Percentiles rank a stretch among this genome's conserved stretches.
phyloP scores from a whole-genome alignment of 2,329 filamentous ascomycete species.

The Phialocephala subalpina region DNA sequence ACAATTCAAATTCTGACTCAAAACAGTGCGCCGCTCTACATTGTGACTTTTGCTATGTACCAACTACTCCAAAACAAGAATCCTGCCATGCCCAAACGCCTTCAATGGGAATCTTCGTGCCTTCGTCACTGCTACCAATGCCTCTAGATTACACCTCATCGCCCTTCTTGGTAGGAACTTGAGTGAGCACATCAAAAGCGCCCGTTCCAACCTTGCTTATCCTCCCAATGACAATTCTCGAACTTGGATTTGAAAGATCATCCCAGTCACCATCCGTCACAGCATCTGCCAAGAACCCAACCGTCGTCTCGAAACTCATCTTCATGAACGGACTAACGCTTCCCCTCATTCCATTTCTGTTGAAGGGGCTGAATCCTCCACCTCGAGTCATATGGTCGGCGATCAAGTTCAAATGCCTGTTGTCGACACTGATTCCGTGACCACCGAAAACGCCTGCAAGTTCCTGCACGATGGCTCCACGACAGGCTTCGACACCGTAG shows the following conservation, averaged over 20 bases:
- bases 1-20: background rate
- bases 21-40: background rate
- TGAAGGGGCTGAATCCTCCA: constrained; percentile 90
- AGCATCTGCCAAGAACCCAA: constrained; percentile 92
- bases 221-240: constrained; percentile 86
- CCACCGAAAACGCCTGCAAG: constrained; percentile 84
- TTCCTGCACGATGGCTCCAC: constrained; percentile 86
- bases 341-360: constrained; percentile 84
- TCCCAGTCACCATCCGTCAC: constrained; percentile 91
- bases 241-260: constrained; percentile 83
- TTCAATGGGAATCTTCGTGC: background rate
- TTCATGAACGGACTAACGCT: constrained; percentile 94
- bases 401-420: constrained; percentile 92
- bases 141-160: constrained; percentile 25
- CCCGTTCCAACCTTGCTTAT: constrained; percentile 88
- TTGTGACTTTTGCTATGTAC: constrained; percentile 9
- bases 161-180: constrained; percentile 47
- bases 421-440: constrained; percentile 93
- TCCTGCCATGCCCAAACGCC: constrained; percentile 3
- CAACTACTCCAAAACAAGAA: background rate
- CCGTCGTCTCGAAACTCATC: constrained; percentile 99
- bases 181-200: constrained; percentile 84
- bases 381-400: constrained; percentile 97
- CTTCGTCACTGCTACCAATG: background rate
- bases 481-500: constrained; percentile 94